Conservation (phyloP, 2,329 filamentous ascomycete species). For the Claviceps sp. region DNA sequence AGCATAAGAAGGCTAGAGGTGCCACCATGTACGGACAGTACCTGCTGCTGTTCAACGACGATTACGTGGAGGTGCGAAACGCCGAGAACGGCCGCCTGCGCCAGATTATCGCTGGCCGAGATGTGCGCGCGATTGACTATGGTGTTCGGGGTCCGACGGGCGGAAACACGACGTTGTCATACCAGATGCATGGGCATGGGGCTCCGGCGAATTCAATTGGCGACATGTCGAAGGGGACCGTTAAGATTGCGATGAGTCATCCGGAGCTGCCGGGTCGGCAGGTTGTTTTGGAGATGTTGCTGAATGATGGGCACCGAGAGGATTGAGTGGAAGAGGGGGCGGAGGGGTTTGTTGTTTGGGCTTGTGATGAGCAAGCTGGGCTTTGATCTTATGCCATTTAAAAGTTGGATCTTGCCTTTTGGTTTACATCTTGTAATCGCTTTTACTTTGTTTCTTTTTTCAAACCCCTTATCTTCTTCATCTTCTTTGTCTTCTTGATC, state of each 20-base stretch:
- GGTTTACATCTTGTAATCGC: no score
- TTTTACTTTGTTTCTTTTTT: neutral
- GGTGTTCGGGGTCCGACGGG: constrained; percentile 53
- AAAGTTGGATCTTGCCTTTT: no score
- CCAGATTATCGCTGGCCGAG: constrained; percentile 85
- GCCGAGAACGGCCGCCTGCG: constrained; percentile 87
- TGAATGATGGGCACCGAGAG: constrained; percentile 71
- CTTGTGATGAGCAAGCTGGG: neutral
- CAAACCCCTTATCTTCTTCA: neutral
- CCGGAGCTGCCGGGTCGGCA: constrained; percentile 74
- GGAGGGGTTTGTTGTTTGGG: neutral
- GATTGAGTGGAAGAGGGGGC: neutral
- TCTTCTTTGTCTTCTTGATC: neutral
- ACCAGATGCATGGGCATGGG: constrained; percentile 22
- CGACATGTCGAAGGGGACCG: constrained; percentile 51
- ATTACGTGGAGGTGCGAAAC: constrained; percentile 95
- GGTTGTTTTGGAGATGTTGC: constrained; percentile 79
- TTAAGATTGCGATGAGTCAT: constrained; percentile 94
- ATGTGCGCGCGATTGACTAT: constrained; percentile 83
- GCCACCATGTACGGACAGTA: constrained; percentile 88
- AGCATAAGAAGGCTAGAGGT: constrained; percentile 59
- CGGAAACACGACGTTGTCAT: constrained; percentile 23
- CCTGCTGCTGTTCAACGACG: constrained; percentile 82
- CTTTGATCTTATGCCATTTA: neutral
- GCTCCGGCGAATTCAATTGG: constrained; percentile 22